Evolutionary conservation across 2,329 filamentous ascomycete species (phyloP), one percentile per base, ranked within the genome.

Genomic region (Diaporthe aspalathi): DNA sequence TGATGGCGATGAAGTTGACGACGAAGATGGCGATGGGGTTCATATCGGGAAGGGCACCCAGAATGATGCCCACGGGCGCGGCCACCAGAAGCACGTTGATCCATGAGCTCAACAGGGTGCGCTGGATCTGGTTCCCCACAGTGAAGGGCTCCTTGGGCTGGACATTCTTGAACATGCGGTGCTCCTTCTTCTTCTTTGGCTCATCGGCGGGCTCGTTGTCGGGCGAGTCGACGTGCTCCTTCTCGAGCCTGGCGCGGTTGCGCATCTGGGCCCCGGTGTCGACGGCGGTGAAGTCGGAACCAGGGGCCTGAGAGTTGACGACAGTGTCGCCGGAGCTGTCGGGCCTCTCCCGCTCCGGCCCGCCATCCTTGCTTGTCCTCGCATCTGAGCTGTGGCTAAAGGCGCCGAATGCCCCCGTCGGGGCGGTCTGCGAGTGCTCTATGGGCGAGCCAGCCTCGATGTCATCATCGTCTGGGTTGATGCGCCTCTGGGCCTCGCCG

Each of bases 1-100:
- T 91, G 75, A 97, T 97, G 72, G 95, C 95, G 74, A 98, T 88
- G 77, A 98, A 98, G 83, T 98, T 98, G 81, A 98, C 88, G 70
- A 95, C 89, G 77, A 98, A 98, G 57, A 96, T 85, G 40, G 86
- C 88, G 71, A 92, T 85, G 3, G 86, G 84, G 77, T 87, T 85
- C 66, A 92, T 83, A 14, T 79, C 76, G 5, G 78, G 74, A 22
- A 90, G 82, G 77, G 92, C 94, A 76, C 93, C 89, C 67, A 95
- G 80, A 2, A 88, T 92, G 76, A 97, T 94, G 71, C 95, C 95
- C 43, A 90, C 88, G 0, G 95, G 95, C 0, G 93, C 94, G 27
- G 91, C 90, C 20, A 97, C 67, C 27, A 97, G 84, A 32, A 98
- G 83, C 29, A 97, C 78, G 78, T 98, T 98, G 83, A 97, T 92